Conservation (phyloP, 345 rosid species). For the Eucalyptus cladocalyx region DNA sequence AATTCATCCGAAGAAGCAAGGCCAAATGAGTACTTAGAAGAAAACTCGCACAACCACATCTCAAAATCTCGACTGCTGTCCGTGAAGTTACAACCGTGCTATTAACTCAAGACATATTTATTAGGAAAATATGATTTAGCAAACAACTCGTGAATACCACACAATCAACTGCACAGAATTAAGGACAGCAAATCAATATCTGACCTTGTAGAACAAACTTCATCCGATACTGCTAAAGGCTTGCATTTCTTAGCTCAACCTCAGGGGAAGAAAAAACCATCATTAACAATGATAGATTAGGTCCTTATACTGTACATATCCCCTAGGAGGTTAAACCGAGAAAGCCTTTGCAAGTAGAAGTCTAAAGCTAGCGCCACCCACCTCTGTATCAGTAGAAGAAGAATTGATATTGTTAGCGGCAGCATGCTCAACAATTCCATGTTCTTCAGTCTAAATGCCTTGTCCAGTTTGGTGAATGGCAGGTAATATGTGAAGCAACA, state of each 20-base stretch:
- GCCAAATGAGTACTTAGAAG: not conserved
- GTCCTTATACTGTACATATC: not conserved
- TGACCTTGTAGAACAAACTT: no score
- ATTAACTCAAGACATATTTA: no score
- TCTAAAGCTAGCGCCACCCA: not conserved
- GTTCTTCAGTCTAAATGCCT: no score
- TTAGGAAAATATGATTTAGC: not conserved
- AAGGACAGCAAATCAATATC: not conserved
- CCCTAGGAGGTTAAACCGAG: rapidly evolving
- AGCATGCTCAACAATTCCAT: no score
- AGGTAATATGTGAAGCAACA: not conserved
- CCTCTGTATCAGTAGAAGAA: not conserved
- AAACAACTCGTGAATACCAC: rapidly evolving
- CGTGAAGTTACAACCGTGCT: not conserved
- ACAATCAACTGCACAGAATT: no score
- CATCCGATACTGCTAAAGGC: not conserved
- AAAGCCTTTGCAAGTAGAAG: not conserved
- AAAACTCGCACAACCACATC: not conserved
- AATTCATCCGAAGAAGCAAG: not conserved
- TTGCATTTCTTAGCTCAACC: not conserved
- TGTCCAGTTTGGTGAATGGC: not conserved
- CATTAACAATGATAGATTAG: not conserved
- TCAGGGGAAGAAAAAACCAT: not conserved
- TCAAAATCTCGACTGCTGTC: not conserved
- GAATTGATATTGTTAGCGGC: not conserved